Base-by-base conservation (phyloP, 164 flowering plant genomes). In the Umbellularia californica region DNA sequence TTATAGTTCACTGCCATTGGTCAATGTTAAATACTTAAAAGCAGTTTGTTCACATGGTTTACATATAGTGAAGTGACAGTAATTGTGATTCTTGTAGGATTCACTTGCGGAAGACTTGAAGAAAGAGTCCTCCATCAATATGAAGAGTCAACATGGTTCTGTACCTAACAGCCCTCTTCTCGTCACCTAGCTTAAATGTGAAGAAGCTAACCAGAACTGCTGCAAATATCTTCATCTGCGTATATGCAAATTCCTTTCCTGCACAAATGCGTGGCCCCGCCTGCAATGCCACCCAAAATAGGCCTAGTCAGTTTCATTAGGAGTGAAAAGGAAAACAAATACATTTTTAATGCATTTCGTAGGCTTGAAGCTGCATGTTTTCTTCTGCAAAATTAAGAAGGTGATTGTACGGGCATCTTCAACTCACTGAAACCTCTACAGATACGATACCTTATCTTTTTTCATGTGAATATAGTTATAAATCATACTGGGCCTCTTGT, bases 201-300 rank as follows among this genome's bases (percentile, higher is more conserved):
- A 66, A 66, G 69, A 66, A 66, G 11, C n/a, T 28, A 19, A 66
- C 20, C 3, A 66, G 69, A 35, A 66, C 22, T 66, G 69, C 69
- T 27, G 47, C 69, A 30, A 27, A 66, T 28, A 66, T 66, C 47
- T 90, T 92, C 97, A 90, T 92, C 72, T 92, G 92, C 65, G 87
- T 70, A 63, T 92, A 89, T 20, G 95, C 91, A 72, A 90, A 90
- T 23, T 92, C 93, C 72, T 86, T 90, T 15, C 95, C 94, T 23
- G 88, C 69, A 72, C 97, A 89, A 15, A 83, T 89, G 33, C 94
- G 73, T 2, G 92, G 95, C 27, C 95, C 94, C 0, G 88, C 97
- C 97, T 92, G 85, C 47, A 35, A 35, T 25, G 28, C 41, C 41
- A 27, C 20, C 5, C 22, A 35, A 35, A 15, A 66, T 30, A 58